Base-by-base conservation (phyloP, 2,329 filamentous ascomycete species). In the Claviceps lovelessii region DNA sequence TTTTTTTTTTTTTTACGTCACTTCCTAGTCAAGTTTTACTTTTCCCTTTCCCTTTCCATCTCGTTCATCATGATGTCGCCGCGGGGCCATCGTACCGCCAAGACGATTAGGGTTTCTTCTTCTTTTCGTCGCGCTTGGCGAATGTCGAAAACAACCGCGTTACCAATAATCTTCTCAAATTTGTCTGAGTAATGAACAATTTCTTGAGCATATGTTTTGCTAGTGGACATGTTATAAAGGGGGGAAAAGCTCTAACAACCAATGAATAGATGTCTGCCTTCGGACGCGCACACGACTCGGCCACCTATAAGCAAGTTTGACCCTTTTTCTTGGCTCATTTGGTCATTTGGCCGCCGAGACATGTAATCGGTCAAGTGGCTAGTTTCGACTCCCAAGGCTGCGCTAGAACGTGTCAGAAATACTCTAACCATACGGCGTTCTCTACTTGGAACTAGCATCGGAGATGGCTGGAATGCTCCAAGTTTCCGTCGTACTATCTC, bases 121-220 rank as follows among this genome's bases (percentile, higher is more conserved):
- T 29, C 5, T 31, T 19, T 49, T 54, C 56, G 59, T 28, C 10
- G 64, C 53, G 49, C 64, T 61, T 58, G 63, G 62, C 60, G 10
- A 57, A 70, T 83, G 80, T 70, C 76, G 81, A 79, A 68, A 78
- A 78, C 70, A 76, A 80, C 81, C 82, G 81, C 79, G 73, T 73
- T 72, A 74, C 68, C 59, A 54, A 66, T 69, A 72, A 83, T 84
- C 81, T 84, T 84, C 81, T 84, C 81, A 79, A 76, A 65, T 58
- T 64, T 73, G 67, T 81, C 77, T 81, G 79, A 81, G 66, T 61
- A 55, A 46, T 31, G 2, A 35, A 23, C 23, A 15, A 28, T 9
- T 37, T 39, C 41, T 29, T 29, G 28, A 28, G 15, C 17, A 46
- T 51, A 10, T 42, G 2, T n/a, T n/a, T 15, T 4, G 23, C 13